These are phyloP conservation scores for Fusarium sublunatum DNA, from an alignment of 2,329 filamentous ascomycete species.

Conservation along the genomic window DNA sequence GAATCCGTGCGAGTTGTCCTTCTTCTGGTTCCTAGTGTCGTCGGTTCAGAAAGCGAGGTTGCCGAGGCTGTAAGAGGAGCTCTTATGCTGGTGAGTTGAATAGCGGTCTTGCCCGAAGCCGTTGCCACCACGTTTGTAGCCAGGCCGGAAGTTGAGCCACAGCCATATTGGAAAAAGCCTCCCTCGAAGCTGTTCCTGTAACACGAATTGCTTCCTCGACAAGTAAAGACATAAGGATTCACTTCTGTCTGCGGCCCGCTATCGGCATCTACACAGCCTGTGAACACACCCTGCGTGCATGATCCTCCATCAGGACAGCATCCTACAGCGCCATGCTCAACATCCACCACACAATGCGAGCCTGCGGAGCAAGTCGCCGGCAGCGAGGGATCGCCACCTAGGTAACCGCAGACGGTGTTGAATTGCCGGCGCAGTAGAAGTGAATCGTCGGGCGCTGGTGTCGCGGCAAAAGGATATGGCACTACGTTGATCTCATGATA, in stretches of 20 bases:
- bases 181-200: conserved; percentile 67
- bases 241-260: conserved; percentile 61
- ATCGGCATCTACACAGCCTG: conserved; percentile 65
- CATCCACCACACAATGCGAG: conserved; percentile 68
- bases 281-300: conserved; percentile 68
- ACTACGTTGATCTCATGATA: conserved; percentile 54
- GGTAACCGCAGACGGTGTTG: conserved; percentile 69
- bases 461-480: conserved; percentile 56
- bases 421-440: conserved; percentile 56
- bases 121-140: conserved; percentile 62
- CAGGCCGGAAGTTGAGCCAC: conserved; percentile 60
- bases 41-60: conserved; percentile 55
- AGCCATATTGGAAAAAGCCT: conserved; percentile 68
- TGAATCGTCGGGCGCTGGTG: conserved; percentile 50
- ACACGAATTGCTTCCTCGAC: conserved; percentile 62
- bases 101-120: conserved; percentile 54
- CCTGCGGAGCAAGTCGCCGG: conserved; percentile 68
- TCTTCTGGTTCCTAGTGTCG: conserved; percentile 52
- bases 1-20: conserved; percentile 24
- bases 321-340: conserved; percentile 61
- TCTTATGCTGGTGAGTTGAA: conserved; percentile 54
- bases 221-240: conserved; percentile 69
- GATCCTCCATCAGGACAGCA: conserved; percentile 65
- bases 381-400: conserved; percentile 62
- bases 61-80: conserved; percentile 56